Evolutionary conservation across 352 stramenopile species (phyloP).

Genomic region (Phytopythium litorale): DNA sequence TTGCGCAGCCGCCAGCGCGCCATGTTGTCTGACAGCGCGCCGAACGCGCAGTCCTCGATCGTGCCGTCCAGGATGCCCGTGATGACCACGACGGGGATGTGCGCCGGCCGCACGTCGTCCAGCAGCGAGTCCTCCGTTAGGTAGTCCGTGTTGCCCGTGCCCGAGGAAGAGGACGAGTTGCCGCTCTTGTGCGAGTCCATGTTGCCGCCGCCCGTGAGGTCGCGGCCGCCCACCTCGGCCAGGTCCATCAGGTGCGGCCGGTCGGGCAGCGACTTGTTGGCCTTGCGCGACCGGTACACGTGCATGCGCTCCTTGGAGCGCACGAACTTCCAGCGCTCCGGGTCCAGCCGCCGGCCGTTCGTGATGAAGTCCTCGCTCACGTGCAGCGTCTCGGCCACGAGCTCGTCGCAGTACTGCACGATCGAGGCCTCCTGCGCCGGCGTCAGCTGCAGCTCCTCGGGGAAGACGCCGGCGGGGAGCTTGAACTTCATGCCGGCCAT

Average conservation of each 20-base stretch:
- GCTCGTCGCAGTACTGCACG: constrained; percentile 23
- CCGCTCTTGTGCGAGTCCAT: constrained; percentile 9
- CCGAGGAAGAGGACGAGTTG: constrained; percentile 5
- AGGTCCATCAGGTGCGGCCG: constrained; percentile 20
- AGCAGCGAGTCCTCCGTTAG: constrained; percentile 29
- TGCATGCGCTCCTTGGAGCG: constrained; percentile 27
- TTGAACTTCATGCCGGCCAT: constrained; percentile 14
- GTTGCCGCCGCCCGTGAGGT: constrained; percentile 13
- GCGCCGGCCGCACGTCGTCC: constrained; percentile 17
- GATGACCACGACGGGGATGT: constrained; percentile 21
- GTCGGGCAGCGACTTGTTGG: constrained; percentile 14
- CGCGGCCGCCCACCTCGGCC: constrained; percentile 9
- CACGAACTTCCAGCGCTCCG: constrained; percentile 27
- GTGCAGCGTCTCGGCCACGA: constrained; percentile 24
- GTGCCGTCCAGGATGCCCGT: constrained; percentile 29
- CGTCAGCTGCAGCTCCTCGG: constrained; percentile 15
- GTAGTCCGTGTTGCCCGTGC: constrained; percentile 16
- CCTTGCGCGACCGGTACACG: constrained; percentile 25
- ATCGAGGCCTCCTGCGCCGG: constrained; percentile 18
- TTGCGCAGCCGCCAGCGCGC: constrained; percentile 25
- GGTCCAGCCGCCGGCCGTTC: constrained; percentile 24
- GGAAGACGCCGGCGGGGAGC: constrained; percentile 21
- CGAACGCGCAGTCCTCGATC: constrained; percentile 30
- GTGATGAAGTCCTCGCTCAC: constrained; percentile 27
- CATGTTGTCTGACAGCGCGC: constrained; percentile 25